These are phyloP conservation scores for Lentinula aciculospora DNA, from an alignment of 768 basidiomycete genomes.

Conservation along the genomic window DNA sequence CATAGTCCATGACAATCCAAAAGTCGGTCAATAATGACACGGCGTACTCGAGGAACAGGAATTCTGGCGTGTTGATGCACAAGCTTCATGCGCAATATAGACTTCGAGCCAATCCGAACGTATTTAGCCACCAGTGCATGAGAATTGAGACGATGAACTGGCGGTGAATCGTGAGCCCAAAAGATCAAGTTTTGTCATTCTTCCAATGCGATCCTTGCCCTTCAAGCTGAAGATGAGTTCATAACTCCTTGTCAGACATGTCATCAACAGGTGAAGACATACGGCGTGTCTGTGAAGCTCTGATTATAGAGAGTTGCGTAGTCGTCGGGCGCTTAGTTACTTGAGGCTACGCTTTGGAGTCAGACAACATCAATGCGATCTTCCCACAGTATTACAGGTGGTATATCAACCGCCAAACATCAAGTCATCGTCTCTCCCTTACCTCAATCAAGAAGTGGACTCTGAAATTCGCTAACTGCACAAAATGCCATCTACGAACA, in stretches of 20 bases:
- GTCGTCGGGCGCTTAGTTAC: too few relatives aligned
- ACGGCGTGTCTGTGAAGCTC: too few relatives aligned
- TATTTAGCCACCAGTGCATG: neutral
- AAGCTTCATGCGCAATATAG: neutral
- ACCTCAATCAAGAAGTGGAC: too few relatives aligned
- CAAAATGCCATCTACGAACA: constrained; percentile 15
- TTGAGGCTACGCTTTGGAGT: too few relatives aligned
- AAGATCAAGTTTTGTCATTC: neutral
- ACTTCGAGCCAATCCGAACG: neutral
- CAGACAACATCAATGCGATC: too few relatives aligned
- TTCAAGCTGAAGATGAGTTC: neutral
- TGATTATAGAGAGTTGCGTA: too few relatives aligned
- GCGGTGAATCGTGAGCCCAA: neutral
- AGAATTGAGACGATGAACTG: neutral
- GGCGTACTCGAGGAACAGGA: constrained; percentile 14
- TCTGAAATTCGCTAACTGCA: neutral
- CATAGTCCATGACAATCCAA: constrained; percentile 21
- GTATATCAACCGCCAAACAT: too few relatives aligned
- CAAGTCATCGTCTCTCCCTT: too few relatives aligned
- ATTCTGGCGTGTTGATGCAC: constrained; percentile 8
- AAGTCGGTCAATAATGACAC: constrained; percentile 3
- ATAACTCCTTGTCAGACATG: constrained; percentile 1
- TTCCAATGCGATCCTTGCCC: neutral
- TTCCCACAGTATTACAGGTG: too few relatives aligned
- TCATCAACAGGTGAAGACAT: neutral